Evolutionary conservation across 495 filamentous ascomycete genomes (phyloP), one percentile per base, ranked within the genome.

Genomic region (Baudoinia panamericana): DNA sequence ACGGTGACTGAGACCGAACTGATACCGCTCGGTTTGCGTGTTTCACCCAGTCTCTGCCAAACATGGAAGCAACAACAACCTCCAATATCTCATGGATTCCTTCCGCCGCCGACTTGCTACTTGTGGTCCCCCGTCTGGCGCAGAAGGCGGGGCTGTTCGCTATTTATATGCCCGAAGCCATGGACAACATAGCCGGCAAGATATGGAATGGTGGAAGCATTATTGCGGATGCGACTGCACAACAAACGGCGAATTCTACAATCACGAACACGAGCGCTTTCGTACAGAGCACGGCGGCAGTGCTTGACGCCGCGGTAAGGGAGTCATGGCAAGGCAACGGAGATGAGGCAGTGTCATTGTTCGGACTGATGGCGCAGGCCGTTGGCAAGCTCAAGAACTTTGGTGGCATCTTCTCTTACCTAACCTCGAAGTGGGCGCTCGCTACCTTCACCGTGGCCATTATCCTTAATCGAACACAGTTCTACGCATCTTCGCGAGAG

Each of bases 341-440:
- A 18, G 52, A 52, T 11, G 51, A 50, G 11, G 24, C 31, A 3
- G 38, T 36, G 18, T 45, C 41, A 10, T 16, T 46, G 21, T 28
- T 50, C 20, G 47, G 41, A 6, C 18, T 41, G 24, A 24, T 38
- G 13, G 4, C 38, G 19, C 36, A 41, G 28, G 30, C 22, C 5
- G 22, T 46, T 12, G 35, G 36, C 9, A 40, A 25, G 36, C 15
- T 50, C 2, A 46, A 46, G 43, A 50, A 79, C 12, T 60, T 95
- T n/a, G 81, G 84, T 7, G 84, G 84, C 25, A 72, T 97, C 22
- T 92, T 96, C 56, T 78, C 76, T 30, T 97, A 95, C 56, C 64
- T 88, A 28, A 93, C 86, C 0, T 92, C 86, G 57, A 83, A 82
- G 46, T 97, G 92, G 92, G 87, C 90, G 4, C 61, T 97, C 35